phyloP scores from a whole-genome alignment of 495 filamentous ascomycete species.

The Neohortaea acidophila region DNA sequence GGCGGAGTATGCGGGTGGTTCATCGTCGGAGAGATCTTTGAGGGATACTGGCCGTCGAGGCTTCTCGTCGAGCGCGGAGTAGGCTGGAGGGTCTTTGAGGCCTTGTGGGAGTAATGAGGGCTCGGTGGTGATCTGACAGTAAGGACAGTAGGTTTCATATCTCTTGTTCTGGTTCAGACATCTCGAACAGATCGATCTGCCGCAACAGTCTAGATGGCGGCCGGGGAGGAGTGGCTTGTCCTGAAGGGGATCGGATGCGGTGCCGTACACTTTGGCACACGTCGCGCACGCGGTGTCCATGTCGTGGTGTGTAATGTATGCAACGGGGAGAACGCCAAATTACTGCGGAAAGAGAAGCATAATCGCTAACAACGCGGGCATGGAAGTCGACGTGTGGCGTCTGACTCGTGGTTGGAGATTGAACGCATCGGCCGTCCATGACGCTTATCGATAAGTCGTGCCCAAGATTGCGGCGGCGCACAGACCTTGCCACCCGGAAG shows the following conservation, averaged over 20 bases:
- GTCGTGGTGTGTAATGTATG: no score
- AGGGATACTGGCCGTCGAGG: constrained; percentile 20
- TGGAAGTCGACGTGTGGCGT: no score
- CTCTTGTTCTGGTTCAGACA: constrained; percentile 55
- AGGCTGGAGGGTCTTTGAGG: constrained; percentile 42
- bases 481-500: no score
- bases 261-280: constrained; percentile 12
- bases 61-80: constrained; percentile 31
- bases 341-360: no score
- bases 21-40: constrained; percentile 17
- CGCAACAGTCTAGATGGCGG: constrained; percentile 40
- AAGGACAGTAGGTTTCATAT: constrained; percentile 55
- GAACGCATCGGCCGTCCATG: no score
- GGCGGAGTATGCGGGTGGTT: constrained; percentile 24
- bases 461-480: no score
- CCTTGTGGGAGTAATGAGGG: constrained; percentile 40
- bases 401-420: no score
- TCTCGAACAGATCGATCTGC: constrained; percentile 47
- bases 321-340: no score
- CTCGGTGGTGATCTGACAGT: constrained; percentile 38
- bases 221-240: constrained; percentile 19
- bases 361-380: no score
- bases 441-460: no score
- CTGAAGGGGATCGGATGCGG: constrained; percentile 4
- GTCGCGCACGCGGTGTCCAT: constrained; percentile 17